phyloP scores from a whole-genome alignment of 257 asterid genomes.

The Buddleja alternifolia region DNA sequence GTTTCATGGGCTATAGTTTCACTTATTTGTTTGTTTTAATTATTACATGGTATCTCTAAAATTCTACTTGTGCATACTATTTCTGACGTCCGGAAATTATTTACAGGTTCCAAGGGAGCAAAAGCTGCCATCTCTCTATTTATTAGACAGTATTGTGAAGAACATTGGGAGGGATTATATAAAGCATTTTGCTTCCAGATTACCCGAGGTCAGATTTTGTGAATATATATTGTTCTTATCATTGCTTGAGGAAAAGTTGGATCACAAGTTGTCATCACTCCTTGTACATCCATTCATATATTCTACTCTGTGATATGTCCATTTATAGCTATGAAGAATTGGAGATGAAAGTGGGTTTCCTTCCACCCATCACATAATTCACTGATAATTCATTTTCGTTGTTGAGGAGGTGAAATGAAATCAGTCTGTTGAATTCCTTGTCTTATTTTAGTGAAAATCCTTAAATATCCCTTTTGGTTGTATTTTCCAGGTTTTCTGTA shows the following conservation, averaged over 20 bases:
- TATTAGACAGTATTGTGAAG: constrained; percentile 76
- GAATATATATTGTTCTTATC: neutral
- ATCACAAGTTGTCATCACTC: neutral
- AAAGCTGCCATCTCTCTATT: constrained; percentile 71
- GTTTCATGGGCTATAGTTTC: neutral
- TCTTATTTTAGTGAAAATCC: neutral
- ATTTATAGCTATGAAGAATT: neutral
- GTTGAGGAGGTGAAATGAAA: neutral
- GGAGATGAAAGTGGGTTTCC: neutral
- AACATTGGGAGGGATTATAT: constrained; percentile 72
- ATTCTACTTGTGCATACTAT: neutral
- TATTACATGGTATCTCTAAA: neutral
- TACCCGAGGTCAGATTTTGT: constrained; percentile 64
- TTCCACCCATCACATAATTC: neutral
- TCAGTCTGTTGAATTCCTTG: neutral
- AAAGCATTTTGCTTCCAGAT: constrained; percentile 54
- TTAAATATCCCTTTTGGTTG: constrained; percentile 7
- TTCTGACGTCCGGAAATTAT: constrained; percentile 30
- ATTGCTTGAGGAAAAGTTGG: neutral
- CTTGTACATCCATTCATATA: neutral
- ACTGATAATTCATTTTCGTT: neutral
- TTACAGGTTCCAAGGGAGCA: constrained; percentile 70
- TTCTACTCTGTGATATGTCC: neutral
- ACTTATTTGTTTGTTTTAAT: neutral
- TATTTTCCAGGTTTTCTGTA: constrained; percentile 67